Base-by-base conservation (phyloP, 148 eudicot genomes). In the Fallopia convolvulus region DNA sequence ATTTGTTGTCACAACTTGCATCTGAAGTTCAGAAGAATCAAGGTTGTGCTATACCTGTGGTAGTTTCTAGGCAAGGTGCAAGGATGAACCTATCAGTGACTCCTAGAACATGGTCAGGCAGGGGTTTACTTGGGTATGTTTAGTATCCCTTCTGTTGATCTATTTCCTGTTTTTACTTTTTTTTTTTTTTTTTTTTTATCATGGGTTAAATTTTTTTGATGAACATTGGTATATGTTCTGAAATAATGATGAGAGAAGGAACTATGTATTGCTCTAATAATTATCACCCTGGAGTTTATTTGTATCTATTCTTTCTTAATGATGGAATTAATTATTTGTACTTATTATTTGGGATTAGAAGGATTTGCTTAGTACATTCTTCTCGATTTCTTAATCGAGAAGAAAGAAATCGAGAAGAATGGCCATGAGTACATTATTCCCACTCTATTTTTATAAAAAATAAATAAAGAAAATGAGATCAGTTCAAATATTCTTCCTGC, bases 61-160 rank as follows among this genome's bases (percentile, higher is more conserved):
- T 86, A 36, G 77, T 91, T 46, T 72, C 87, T 83, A 95, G 99
- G 90, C 97, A 91, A 79, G 97, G 97, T 83, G 83, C 86, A 61
- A 74, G 75, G 10, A 60, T 86, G 53, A 88, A 80, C 86, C 68
- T 92, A 61, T 80, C 85, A 30, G 81, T 95, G 63, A 95, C 90
- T 33, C 99, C 99, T 61, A 88, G 97, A 90, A 71, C 88, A 76
- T 95, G 99, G 99, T 78, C 86, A 36, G 99, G 99, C 68, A 90
- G 91, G 21, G 99, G 99, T 55, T 80, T 91, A 70, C 82, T 95
- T 70, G 99, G 99, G 97, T 95, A 92, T 71, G 91, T 84, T 79
- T 47, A 36, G 21, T 68, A 36, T 36, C 46, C 46, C 72, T 68
- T 15, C 10, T 68, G 44, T 33, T 68, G 32, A 68, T 68, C 36